These are phyloP conservation scores for Barnettozyma hawaiiensis DNA, from an alignment of 1,139 yeast species.

Conservation along the genomic window DNA sequence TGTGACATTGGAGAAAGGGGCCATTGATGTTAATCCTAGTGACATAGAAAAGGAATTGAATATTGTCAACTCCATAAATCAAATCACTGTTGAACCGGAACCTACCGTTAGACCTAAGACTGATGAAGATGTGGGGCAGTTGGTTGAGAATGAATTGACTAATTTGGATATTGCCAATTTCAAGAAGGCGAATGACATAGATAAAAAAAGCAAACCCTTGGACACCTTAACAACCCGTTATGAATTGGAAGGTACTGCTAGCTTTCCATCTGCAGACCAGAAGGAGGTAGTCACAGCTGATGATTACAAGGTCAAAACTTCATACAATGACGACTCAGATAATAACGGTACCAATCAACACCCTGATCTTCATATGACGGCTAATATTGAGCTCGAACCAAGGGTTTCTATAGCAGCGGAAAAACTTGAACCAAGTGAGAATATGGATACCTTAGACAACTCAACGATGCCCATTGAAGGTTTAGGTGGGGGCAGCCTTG, in stretches of 20 bases:
- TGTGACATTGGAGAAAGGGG: not conserved
- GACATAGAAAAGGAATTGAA: not conserved
- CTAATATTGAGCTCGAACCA: not conserved
- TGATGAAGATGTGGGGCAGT: not conserved
- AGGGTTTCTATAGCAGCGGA: not conserved
- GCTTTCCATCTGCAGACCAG: not conserved
- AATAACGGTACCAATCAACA: not conserved
- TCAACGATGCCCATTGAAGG: not conserved
- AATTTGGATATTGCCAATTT: conserved; percentile 4
- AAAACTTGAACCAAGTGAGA: not conserved
- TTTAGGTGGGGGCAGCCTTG: not conserved
- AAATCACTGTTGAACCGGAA: not conserved
- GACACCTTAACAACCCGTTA: not conserved
- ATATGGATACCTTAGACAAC: not conserved
- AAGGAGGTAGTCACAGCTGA: not conserved
- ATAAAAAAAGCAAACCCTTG: conserved; percentile 1
- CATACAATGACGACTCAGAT: not conserved
- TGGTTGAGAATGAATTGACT: not conserved
- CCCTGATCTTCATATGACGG: not conserved
- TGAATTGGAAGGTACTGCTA: not conserved
- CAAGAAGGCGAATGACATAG: conserved; percentile 9
- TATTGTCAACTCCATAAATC: not conserved
- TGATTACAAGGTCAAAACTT: not conserved
- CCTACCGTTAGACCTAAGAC: not conserved
- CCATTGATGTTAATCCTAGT: not conserved